Percentiles rank a stretch among this genome's conserved stretches.
These are phyloP conservation scores for Funneliformis caledonium DNA, from an alignment of 371 early-diverging fungal species.

Conservation along the genomic window DNA sequence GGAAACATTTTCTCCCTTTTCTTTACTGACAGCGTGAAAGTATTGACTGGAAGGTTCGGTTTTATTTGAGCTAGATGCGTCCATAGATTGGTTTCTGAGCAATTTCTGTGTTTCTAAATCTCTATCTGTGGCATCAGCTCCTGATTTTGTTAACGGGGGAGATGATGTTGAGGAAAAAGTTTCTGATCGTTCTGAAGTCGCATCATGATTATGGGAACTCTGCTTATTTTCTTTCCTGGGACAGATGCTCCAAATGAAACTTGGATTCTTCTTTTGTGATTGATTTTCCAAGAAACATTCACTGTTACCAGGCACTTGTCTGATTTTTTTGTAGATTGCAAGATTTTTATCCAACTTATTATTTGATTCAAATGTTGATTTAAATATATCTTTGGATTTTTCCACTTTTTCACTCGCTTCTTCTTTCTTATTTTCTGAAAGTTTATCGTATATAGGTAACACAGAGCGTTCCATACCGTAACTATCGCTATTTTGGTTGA, in stretches of 20 bases:
- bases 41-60: background rate
- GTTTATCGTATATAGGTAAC: background rate
- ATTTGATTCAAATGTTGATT: background rate
- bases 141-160: background rate
- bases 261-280: too few relatives aligned
- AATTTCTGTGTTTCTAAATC: background rate
- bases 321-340: background rate
- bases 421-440: background rate
- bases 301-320: background rate
- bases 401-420: background rate
- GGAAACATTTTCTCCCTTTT: background rate
- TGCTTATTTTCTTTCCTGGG: background rate
- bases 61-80: background rate
- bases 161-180: background rate
- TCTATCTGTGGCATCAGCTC: background rate
- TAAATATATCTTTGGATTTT: background rate
- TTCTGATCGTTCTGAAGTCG: background rate
- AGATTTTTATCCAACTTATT: background rate
- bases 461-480: background rate
- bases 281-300: background rate
- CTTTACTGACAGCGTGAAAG: background rate
- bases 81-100: slow-evolving; percentile 14
- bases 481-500: background rate
- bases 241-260: too few relatives aligned
- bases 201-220: background rate